Percentiles rank a stretch among this genome's conserved stretches.
These are phyloP conservation scores for Calocybe gambosa DNA, from an alignment of 1,284 basidiomycete genomes.

Conservation along the genomic window DNA sequence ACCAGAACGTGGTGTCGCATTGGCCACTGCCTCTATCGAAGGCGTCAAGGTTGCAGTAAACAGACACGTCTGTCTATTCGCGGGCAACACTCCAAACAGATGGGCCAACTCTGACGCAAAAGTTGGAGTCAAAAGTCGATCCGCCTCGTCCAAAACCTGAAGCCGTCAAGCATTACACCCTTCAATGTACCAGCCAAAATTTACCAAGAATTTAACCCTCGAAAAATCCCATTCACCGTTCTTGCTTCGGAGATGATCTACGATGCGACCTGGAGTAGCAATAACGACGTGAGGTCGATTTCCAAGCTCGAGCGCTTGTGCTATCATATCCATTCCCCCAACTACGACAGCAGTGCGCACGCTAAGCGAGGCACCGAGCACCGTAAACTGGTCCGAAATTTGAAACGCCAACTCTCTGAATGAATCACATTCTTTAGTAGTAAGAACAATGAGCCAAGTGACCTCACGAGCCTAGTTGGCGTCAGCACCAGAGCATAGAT, in stretches of 20 bases:
- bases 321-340: slow-evolving; percentile 98
- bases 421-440: neutral
- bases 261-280: slow-evolving; percentile 93
- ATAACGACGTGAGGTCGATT: slow-evolving; percentile 90
- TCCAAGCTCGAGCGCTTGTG: slow-evolving; percentile 84
- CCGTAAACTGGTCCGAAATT: slow-evolving; percentile 93
- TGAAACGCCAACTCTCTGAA: slow-evolving; percentile 93
- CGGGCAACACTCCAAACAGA: slow-evolving; percentile 76
- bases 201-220: slow-evolving; percentile 80
- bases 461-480: slow-evolving; percentile 73
- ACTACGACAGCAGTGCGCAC: slow-evolving; percentile 86
- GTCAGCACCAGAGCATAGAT: slow-evolving; percentile 92
- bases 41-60: slow-evolving; percentile 95
- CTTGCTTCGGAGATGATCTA: slow-evolving; percentile 83
- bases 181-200: slow-evolving; percentile 18
- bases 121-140: slow-evolving; percentile 85
- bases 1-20: slow-evolving; percentile 70
- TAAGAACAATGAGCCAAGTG: neutral
- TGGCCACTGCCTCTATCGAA: slow-evolving; percentile 78
- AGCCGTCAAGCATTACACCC: neutral
- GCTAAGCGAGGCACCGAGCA: slow-evolving; percentile 79
- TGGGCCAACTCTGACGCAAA: slow-evolving; percentile 85
- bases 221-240: slow-evolving; percentile 81
- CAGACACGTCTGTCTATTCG: slow-evolving; percentile 88
- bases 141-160: slow-evolving; percentile 94